A percentile compares a stretch with the other conserved stretches of the same genome.
Conservation (phyloP, 768 basidiomycete species). For the Serpula lacrymans region DNA sequence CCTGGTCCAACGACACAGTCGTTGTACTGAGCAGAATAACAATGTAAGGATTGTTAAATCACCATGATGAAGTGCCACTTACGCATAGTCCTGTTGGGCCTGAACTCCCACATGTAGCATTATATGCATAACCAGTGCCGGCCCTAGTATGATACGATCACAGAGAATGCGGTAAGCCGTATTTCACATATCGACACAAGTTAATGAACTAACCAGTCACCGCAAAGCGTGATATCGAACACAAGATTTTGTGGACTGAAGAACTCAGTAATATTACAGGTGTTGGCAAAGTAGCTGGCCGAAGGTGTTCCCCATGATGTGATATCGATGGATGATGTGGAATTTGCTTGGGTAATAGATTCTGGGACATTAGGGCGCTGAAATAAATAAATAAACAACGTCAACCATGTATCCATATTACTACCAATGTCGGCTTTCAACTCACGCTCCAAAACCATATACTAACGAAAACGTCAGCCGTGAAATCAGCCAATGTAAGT, state of each 20-base stretch:
- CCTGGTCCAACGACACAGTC: conserved; percentile 55
- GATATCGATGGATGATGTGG: conserved; percentile 32
- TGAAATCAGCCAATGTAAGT: background rate
- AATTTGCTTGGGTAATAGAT: conserved; percentile 28
- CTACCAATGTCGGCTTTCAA: background rate
- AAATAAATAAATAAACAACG: conserved; percentile 6
- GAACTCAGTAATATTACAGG: conserved; percentile 42
- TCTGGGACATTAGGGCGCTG: conserved; percentile 37
- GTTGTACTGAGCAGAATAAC: conserved; percentile 34
- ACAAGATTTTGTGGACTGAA: conserved; percentile 50
- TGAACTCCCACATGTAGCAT: conserved; percentile 35
- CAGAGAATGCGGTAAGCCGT: background rate
- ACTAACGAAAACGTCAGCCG: conserved; percentile 18
- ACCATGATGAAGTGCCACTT: conserved; percentile 11
- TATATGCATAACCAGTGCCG: conserved; percentile 42
- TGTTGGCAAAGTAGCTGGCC: conserved; percentile 36
- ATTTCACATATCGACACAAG: background rate
- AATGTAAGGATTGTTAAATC: background rate
- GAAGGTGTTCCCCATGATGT: conserved; percentile 45
- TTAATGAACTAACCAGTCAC: conserved; percentile 36
- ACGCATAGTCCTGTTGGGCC: conserved; percentile 42
- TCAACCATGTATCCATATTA: too few species aligned
- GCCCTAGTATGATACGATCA: conserved; percentile 37
- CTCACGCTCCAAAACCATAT: conserved; percentile 51
- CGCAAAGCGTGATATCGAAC: conserved; percentile 54